Base-by-base conservation (phyloP, 306 rosid species). In the Cicer arietinum region DNA sequence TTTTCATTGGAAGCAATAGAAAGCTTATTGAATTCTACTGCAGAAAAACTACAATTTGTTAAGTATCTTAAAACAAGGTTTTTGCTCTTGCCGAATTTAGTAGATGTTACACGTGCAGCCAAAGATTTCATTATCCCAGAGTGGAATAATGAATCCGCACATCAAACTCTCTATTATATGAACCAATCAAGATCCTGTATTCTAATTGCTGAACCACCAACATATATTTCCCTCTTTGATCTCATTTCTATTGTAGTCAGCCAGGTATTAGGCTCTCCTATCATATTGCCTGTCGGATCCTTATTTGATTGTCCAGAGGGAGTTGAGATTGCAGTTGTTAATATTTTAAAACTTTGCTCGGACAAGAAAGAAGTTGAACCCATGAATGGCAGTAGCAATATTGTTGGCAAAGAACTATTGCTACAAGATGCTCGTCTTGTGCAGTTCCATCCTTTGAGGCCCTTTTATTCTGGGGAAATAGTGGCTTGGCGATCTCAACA, bases 401-500 rank as follows among this genome's bases (percentile, higher is more conserved):
- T 90, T 80, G 75, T 86, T 65, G 98, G 98, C 52, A 91, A 82
- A 72, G 97, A 94, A 75, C 81, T 94, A 42, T 74, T 94, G 77
- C 85, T 96, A 37, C 98, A 94, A 86, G 96, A 94, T 83, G 96
- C 93, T 47, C 94, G 77, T 74, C 98, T 90, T 81, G 88, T 94
- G 73, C 98, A 94, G 82, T 79, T 94, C 83, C 98, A 94, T 86
- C 98, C 97, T 0, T 76, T 94, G 81, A 88, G 98, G 77, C 98
- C 98, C 73, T 94, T 94, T 72, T 94, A 91, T 67, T 89, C 92
- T 16, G 97, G 94, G 63, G 98, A 94, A 88, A 85, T 94, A 85
- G 98, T 94, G 70, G 98, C 98, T 63, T 94, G 98, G 98, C 94
- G 96, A 25, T 85, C 90, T 69, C 91, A 91, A 83, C 90, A 81